Conservation (phyloP, 78 protist species). For the Mantamonas sphyraenae region DNA sequence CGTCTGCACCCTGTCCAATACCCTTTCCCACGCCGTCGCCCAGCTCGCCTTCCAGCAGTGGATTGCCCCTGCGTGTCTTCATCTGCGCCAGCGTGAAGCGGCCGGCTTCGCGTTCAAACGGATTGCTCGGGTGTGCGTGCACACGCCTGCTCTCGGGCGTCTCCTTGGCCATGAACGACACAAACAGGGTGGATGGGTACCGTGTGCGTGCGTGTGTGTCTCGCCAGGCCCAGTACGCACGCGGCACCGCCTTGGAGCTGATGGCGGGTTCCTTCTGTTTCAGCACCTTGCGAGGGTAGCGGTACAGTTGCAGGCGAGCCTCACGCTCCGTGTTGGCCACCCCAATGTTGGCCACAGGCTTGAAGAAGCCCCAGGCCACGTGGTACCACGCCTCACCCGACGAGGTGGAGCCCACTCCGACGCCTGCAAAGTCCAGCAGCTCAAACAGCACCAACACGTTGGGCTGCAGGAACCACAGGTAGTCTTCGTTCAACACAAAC, state of each 20-base stretch:
- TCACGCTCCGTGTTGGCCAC: not conserved
- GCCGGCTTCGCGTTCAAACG: too few relatives aligned
- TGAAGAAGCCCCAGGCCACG: not conserved
- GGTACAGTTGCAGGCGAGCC: conserved; percentile 14
- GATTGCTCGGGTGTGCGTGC: too few relatives aligned
- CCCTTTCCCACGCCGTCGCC: not conserved
- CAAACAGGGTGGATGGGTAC: conserved; percentile 5
- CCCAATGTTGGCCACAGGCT: not conserved
- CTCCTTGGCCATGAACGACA: not conserved
- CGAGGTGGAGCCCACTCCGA: not conserved
- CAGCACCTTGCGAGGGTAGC: not conserved
- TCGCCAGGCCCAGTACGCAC: too few relatives aligned
- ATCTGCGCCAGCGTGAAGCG: too few relatives aligned
- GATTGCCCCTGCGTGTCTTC: too few relatives aligned
- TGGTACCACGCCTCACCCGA: not conserved
- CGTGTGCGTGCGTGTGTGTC: too few relatives aligned
- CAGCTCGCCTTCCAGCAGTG: not conserved
- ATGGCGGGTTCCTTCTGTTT: too few relatives aligned
- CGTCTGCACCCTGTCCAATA: not conserved
- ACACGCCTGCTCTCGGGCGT: not conserved
- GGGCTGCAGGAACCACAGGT: not conserved
- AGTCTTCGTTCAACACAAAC: not conserved
- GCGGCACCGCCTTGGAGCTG: too few relatives aligned
- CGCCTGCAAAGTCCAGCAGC: not conserved
- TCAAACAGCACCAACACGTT: not conserved